Evolutionary conservation across 768 basidiomycete species (phyloP), one percentile per base, ranked within the genome.

Genomic region (Lepiota brunneoincarnata): DNA sequence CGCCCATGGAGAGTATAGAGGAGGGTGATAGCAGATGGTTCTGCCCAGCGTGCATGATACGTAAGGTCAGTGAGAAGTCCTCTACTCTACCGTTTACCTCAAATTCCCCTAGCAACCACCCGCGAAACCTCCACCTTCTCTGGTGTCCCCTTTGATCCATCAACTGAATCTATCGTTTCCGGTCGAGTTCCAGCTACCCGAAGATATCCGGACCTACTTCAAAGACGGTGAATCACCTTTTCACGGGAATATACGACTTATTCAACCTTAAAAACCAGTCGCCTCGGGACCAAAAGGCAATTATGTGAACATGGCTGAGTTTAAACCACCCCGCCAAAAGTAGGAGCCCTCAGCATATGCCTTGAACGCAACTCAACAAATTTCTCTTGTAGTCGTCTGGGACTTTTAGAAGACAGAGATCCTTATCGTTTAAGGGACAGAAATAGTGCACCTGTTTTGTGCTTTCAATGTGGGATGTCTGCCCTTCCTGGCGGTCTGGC

Each of bases 331-430:
- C 37, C 89, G 91, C 52, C 75, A 87, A 51, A 95, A 95, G 95
- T 95, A 67, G 55, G 89, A 79, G 28, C 43, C 46, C 31, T 51
- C 54, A 49, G 41, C 37, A 36, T 37, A 31, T 34, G 53, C 49
- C 38, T 51, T 39, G 55, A 37, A 43, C 57, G 43, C 45, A 17
- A 49, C 48, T 56, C 57, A 43, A 59, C 20, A 17, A 38, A 51
- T 61, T 58, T 41, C 51, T 50, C 24, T 24, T 55, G 14, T 58
- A 82, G 94, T 65, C 92, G 93, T 23, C 87, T 87, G 64, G 92
- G 92, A 24, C 87, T 93, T 59, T 72, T 91, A 24, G 97, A 98
- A 65, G 94, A 94, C 49, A 86, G 94, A 23, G 97, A 98, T 69
- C 83, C 90, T 10, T 83, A 88, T 72, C 84, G 90, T 40, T 75